Conservation (phyloP, 1,284 basidiomycete genomes). For the Hymenochaete sp. region DNA sequence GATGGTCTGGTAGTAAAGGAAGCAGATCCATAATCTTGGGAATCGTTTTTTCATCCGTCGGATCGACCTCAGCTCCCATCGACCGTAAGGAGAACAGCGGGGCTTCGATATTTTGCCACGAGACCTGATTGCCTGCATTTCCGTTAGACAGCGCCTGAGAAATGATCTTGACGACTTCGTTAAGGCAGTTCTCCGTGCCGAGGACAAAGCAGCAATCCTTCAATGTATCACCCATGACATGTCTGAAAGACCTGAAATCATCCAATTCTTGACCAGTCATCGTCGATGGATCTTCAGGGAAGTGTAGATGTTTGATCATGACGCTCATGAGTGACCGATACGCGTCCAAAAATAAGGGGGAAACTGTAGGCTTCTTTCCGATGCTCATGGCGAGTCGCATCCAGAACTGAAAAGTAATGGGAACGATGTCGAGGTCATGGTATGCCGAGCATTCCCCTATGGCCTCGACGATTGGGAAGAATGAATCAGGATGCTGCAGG, state of each 20-base stretch:
- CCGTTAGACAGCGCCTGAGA: conserved; percentile 57
- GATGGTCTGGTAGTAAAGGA: conserved; percentile 84
- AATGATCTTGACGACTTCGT: conserved; percentile 77
- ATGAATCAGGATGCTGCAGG: conserved; percentile 80
- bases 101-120: conserved; percentile 98
- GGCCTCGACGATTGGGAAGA: conserved; percentile 91
- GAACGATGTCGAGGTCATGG: conserved; percentile 91
- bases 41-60: conserved; percentile 75
- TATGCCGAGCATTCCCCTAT: conserved; percentile 93
- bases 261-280: conserved; percentile 84
- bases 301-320: conserved; percentile 89
- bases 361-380: conserved; percentile 61
- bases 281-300: conserved; percentile 64
- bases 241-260: conserved; percentile 90
- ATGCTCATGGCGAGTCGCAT: conserved; percentile 83
- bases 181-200: conserved; percentile 78
- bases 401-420: conserved; percentile 99
- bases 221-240: conserved; percentile 98
- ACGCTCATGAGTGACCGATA: conserved; percentile 80
- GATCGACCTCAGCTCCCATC: conserved; percentile 93
- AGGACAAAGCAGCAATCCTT: conserved; percentile 98
- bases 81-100: conserved; percentile 97
- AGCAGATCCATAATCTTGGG: conserved; percentile 95
- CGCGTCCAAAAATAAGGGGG: conserved; percentile 68
- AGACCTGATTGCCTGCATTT: conserved; percentile 30